phyloP scores from a whole-genome alignment of 441 rosid genomes.

The Aquilaria agallochum region DNA sequence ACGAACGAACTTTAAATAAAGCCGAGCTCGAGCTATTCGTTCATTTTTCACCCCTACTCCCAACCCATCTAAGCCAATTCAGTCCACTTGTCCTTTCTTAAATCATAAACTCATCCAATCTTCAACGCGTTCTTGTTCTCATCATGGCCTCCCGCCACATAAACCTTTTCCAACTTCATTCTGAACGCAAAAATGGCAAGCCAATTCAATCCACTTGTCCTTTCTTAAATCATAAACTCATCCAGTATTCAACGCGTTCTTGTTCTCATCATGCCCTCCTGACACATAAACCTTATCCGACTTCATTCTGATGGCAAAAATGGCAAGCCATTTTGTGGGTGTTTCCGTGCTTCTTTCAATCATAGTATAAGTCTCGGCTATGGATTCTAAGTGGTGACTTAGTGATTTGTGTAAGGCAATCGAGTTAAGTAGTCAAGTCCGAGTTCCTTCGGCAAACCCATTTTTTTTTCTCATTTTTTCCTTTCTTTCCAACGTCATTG shows the following conservation, averaged over 20 bases:
- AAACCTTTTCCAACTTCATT: slow-evolving; percentile 21
- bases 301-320: slow-evolving; percentile 19
- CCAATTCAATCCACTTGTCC: slow-evolving; percentile 31
- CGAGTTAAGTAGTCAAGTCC: slow-evolving; percentile 39
- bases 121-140: slow-evolving; percentile 41
- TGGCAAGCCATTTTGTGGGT: slow-evolving; percentile 35
- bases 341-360: slow-evolving; percentile 21
- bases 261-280: not conserved
- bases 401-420: slow-evolving; percentile 26
- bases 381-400: slow-evolving; percentile 7
- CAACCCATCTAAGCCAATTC: slow-evolving; percentile 25
- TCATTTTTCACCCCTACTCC: too few species aligned
- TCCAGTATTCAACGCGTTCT: slow-evolving; percentile 11
- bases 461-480: too few species aligned
- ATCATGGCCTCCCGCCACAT: slow-evolving; percentile 43
- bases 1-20: too few species aligned
- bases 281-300: too few species aligned
- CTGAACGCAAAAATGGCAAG: slow-evolving; percentile 38
- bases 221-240: slow-evolving; percentile 25
- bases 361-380: not conserved
- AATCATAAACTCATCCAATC: slow-evolving; percentile 39
- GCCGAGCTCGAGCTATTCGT: too few species aligned
- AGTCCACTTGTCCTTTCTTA: slow-evolving; percentile 31
- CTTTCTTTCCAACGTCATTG: too few species aligned
- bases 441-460: slow-evolving; percentile 26